Conservation (phyloP, 768 basidiomycete genomes). For the Boletus pseudopeckii region DNA sequence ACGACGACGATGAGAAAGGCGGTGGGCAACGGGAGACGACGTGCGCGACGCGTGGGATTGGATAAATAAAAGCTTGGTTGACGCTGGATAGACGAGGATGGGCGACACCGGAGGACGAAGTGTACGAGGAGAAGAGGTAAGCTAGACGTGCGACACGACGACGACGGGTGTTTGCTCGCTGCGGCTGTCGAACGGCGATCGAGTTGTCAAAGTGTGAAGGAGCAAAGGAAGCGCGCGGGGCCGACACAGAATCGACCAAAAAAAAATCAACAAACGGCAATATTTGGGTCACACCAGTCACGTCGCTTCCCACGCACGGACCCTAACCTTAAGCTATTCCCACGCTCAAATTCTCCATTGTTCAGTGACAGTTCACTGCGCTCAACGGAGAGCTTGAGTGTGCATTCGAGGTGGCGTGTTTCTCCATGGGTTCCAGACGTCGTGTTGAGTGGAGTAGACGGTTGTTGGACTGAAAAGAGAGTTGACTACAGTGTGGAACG, state of each 20-base stretch:
- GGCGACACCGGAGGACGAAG: conserved; percentile 20
- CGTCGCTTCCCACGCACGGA: conserved; percentile 42
- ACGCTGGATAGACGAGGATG: conserved; percentile 22
- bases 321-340: conserved; percentile 38
- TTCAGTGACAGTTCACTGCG: conserved; percentile 3
- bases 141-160: conserved; percentile 37
- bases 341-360: conserved; percentile 30
- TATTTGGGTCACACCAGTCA: conserved; percentile 37
- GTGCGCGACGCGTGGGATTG: conserved; percentile 47
- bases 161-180: conserved; percentile 40
- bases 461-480: not conserved
- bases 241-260: conserved; percentile 40
- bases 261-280: conserved; percentile 41
- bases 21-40: conserved; percentile 31
- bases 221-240: conserved; percentile 44
- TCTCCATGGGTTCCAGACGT: not conserved
- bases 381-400: conserved; percentile 1
- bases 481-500: not conserved
- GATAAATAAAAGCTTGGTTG: conserved; percentile 33
- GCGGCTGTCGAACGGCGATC: conserved; percentile 48
- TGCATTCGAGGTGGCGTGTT: not conserved
- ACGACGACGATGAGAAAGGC: conserved; percentile 20
- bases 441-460: not conserved
- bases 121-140: conserved; percentile 16
- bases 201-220: conserved; percentile 43